Base-by-base conservation (phyloP, 169 alveolate genomes). In the Besnoitia besnoiti region DNA sequence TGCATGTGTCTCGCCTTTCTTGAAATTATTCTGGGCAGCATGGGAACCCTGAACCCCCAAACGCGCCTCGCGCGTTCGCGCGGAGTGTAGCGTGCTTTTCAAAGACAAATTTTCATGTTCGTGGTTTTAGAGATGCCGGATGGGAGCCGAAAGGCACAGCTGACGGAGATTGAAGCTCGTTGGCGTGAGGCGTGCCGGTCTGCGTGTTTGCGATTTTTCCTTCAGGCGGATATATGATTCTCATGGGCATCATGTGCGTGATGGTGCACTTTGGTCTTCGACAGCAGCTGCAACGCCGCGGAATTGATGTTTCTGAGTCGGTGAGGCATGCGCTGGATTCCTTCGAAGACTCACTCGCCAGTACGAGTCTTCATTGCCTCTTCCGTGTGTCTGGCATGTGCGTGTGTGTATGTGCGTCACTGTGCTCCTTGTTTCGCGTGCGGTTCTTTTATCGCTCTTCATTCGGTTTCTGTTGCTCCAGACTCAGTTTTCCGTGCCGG, bases 251-350 rank as follows among this genome's bases (percentile, higher is more conserved):
- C 35, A 85, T 91, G 21, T 91, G 94, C 50, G 77, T 91, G 21
- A 88, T 91, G 33, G 88, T 91, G n/a, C 94, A 91, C 62, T 62
- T 91, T 42, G 94, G 94, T 35, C 47, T 90, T 89, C 76, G 93
- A 0, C 93, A 79, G 0, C 89, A 90, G 84, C 89, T 90, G 67
- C 93, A 90, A 61, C 93, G 77, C 35, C 88, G 55, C 40, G 93
- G 93, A 82, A 90, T 90, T 42, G 61, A 76, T 47, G 89, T 90
- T 50, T 75, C 93, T 46, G 93, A 30, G 21, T 37, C 14, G 12
- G 80, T 33, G 44, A 35, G 80, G 14, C 21, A n/a, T 16, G 44
- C 10, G n/a, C n/a, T n/a, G n/a, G n/a, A n/a, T n/a, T n/a, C n/a
- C n/a, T n/a, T n/a, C n/a, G n/a, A n/a, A n/a, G n/a, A n/a, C n/a